Evolutionary conservation across 305 asterid genomes (phyloP).

Genomic region (Rubia occidens): DNA sequence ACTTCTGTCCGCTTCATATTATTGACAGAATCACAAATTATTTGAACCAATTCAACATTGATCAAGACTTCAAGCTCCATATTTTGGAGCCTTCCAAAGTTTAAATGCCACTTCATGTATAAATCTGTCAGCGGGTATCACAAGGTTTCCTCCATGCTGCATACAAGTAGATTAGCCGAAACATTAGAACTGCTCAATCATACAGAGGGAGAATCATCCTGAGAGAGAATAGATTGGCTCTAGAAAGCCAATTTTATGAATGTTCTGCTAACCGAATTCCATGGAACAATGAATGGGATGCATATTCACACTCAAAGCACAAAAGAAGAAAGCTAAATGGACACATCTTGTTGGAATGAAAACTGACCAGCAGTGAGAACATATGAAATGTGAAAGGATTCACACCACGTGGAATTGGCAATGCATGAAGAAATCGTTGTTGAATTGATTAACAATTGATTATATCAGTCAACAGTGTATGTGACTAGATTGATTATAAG

Average conservation of each 20-base stretch:
- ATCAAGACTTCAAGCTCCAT: conserved; percentile 61
- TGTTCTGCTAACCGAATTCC: background rate
- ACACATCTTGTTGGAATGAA: background rate
- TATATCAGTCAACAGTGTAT: background rate
- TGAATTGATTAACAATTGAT: background rate
- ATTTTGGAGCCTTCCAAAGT: conserved; percentile 95
- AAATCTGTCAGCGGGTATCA: conserved; percentile 70
- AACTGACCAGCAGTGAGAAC: background rate
- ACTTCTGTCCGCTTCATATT: background rate
- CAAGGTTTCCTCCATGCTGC: conserved; percentile 72
- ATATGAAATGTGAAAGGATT: background rate
- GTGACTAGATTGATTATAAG: background rate
- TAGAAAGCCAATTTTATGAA: background rate
- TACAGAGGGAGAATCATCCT: background rate
- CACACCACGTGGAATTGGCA: background rate
- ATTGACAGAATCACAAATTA: background rate
- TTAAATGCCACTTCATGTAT: conserved; percentile 80
- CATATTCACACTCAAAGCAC: background rate
- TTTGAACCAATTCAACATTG: background rate
- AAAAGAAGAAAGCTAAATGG: background rate
- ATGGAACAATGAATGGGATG: background rate
- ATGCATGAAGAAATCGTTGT: background rate
- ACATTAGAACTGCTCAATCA: background rate
- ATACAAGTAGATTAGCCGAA: conserved; percentile 6
- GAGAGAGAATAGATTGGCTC: background rate